Base-by-base conservation (phyloP, 495 filamentous ascomycete genomes). In the Parachaetomium inaequale region DNA sequence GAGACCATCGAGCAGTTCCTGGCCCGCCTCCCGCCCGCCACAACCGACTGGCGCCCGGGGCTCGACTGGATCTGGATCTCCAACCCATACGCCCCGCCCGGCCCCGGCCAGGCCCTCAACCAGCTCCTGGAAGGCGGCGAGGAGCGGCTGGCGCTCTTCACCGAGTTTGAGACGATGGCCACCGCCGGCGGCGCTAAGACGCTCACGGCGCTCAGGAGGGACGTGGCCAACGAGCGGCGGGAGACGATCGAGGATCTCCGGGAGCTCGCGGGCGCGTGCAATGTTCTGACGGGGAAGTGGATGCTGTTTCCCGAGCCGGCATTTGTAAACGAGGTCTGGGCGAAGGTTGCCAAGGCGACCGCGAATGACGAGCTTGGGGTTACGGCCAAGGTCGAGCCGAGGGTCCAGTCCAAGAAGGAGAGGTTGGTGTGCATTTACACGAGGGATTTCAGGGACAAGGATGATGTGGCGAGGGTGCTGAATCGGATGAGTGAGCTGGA, bases 351-450 rank as follows among this genome's bases (percentile, higher is more conserved):
- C 5, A 77, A 74, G 17, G 89, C 83, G 0, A 87, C 88, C 23
- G 79, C 80, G 17, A 74, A 81, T 19, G 85, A 87, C 43, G 80
- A 87, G 52, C 78, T 95, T 4, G 90, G 90, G 0, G 78, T 83
- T 26, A 76, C 62, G 11, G 87, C 89, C 6, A 95, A 93, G 70
- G 88, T 92, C 12, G 85, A 85, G 2, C 81, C 87, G 55, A 63
- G 67, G 50, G 28, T 25, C 3, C 59, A 69, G 23, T 34, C 17
- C 7, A 67, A 70, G 25, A 80, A 84, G 64, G 70, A 76, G 38
- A 65, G 84, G 26, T 70, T 93, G 61, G 84, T 95, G 38, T 91
- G 86, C 58, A 76, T 95, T 3, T 96, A 94, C 72, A 94, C 90
- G 25, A 71, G 74, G 46, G 85, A 96, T 70, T 93, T 88, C 70